Evolutionary conservation across 176 grass and related monocot genomes (phyloP), one percentile per base, ranked within the genome.

Genomic region (Canna indica): DNA sequence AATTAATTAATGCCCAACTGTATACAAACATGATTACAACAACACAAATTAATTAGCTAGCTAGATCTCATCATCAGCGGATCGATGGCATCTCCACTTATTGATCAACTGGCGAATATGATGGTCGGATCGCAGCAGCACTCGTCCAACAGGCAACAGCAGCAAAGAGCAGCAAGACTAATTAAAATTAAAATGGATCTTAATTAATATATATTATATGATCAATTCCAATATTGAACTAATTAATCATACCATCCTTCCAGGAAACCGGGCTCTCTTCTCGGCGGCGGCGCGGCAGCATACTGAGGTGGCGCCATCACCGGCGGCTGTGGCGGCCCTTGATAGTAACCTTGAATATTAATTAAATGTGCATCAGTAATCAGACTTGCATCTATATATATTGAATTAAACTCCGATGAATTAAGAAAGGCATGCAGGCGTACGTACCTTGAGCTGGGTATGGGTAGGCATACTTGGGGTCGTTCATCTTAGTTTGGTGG

Each of bases 251-350:
- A 90, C 87, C 83, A 90, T 83, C 87, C 87, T 85, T 90, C 80
- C 6, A 90, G 80, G 70, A 90, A 90, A 62, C 83, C 71, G 4
- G 73, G 52, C 58, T 80, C 69, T 81, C 80, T 46, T 73, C 80
- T 85, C n/a, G 87, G 87, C 30, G 82, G 79, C 26, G 82, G 79
- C n/a, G 18, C 75, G 39, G 47, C 53, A 35, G n/a, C 63, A 27
- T 89, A 89, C 73, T 82, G 79, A 66, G 82, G 80, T 65, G 80
- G 83, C 56, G 87, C 73, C 87, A 83, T 82, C 73, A 85, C 87
- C 53, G 79, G 80, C 5, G 83, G 80, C 0, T 18, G 54, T n/a
- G 59, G 59, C 1, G 59, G 59, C 59, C 83, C 80, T n/a, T 85
- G 81, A 70, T 90, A 90, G 34, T 87, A 83, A 28, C 85, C 80